phyloP scores from a whole-genome alignment of 441 rosid species.

The Jatropha podagrica region DNA sequence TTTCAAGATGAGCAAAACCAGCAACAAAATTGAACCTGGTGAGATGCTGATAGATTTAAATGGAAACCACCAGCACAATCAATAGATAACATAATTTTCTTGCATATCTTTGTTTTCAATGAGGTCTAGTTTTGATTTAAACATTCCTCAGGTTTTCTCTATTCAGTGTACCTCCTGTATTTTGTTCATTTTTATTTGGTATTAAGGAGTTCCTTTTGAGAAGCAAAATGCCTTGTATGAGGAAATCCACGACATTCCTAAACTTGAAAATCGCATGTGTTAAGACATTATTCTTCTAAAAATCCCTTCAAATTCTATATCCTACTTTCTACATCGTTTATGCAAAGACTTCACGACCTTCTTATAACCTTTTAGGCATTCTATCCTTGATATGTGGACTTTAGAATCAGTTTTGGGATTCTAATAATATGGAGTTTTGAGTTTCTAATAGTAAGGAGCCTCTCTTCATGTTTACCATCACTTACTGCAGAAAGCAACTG shows the following conservation, averaged over 20 bases:
- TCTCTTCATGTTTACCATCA: background rate
- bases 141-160: background rate
- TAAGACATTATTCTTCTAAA: too few relatives aligned
- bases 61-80: background rate
- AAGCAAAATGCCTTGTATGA: background rate
- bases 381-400: too few relatives aligned
- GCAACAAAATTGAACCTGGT: background rate
- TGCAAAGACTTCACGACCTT: too few relatives aligned
- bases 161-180: background rate
- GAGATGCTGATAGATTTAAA: background rate
- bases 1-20: constrained; percentile 7
- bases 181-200: background rate
- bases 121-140: background rate
- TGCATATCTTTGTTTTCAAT: background rate
- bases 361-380: too few relatives aligned
- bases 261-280: too few relatives aligned
- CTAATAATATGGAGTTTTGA: too few relatives aligned
- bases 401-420: too few relatives aligned
- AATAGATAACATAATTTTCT: background rate
- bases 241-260: too few relatives aligned
- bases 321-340: too few relatives aligned
- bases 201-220: background rate
- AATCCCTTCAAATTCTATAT: too few relatives aligned
- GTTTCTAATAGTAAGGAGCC: background rate
- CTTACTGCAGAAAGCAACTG: background rate